These are phyloP conservation scores for Sclerotiophoma versabilis DNA, from an alignment of 2,329 filamentous ascomycete genomes.

Conservation along the genomic window DNA sequence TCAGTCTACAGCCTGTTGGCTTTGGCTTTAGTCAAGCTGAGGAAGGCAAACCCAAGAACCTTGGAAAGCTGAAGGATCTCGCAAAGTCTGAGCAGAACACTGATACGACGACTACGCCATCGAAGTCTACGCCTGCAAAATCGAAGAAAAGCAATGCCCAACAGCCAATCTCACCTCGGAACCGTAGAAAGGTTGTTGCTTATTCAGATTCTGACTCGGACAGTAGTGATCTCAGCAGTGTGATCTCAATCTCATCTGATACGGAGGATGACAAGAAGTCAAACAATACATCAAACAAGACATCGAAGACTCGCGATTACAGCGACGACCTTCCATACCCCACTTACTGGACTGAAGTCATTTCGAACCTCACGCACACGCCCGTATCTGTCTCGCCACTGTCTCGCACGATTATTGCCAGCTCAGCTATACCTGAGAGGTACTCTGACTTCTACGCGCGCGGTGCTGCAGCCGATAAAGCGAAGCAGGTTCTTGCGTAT, in stretches of 20 bases:
- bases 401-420: constrained; percentile 56
- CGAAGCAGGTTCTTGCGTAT: constrained; percentile 90
- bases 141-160: constrained; percentile 13
- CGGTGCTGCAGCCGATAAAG: constrained; percentile 81
- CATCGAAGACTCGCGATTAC: constrained; percentile 59
- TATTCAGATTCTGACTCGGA: constrained; percentile 57
- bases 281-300: constrained; percentile 54
- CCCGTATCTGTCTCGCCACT: constrained; percentile 79
- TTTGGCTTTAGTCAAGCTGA: constrained; percentile 92
- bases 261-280: constrained; percentile 61
- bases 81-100: not conserved
- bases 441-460: constrained; percentile 81
- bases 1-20: constrained; percentile 83
- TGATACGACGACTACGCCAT: not conserved
- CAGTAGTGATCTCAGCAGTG: constrained; percentile 51
- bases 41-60: constrained; percentile 66
- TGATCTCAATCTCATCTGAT: constrained; percentile 54
- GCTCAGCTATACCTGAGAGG: constrained; percentile 74
- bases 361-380: constrained; percentile 80
- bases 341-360: constrained; percentile 90
- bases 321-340: constrained; percentile 83
- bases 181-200: constrained; percentile 10
- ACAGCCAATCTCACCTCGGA: constrained; percentile 9
- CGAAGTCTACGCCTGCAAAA: not conserved
- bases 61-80: constrained; percentile 30